Conservation (phyloP, 495 filamentous ascomycete genomes). For the Neurospora intermedia region DNA sequence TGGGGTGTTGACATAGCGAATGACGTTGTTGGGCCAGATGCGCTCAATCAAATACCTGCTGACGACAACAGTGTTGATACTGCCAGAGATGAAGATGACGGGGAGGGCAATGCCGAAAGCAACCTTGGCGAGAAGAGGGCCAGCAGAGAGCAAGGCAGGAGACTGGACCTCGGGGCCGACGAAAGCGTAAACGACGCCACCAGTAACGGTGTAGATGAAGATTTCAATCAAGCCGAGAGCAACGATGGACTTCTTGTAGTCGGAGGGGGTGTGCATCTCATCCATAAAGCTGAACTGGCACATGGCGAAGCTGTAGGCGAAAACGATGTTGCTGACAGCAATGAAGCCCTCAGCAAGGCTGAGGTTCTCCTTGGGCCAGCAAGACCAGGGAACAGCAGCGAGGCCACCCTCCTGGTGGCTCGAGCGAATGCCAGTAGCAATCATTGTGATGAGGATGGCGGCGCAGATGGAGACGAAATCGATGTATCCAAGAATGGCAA, state of each 20-base stretch:
- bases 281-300: constrained; percentile 68
- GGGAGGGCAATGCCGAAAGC: constrained; percentile 74
- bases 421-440: constrained; percentile 48
- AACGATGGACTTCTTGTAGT: constrained; percentile 57
- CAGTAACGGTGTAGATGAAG: constrained; percentile 55
- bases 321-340: constrained; percentile 63
- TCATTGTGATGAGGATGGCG: constrained; percentile 57
- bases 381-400: constrained; percentile 28
- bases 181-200: constrained; percentile 62
- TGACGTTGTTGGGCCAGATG: constrained; percentile 43
- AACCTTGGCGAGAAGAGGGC: constrained; percentile 51
- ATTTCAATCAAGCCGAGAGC: constrained; percentile 56
- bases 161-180: constrained; percentile 56
- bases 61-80: constrained; percentile 49
- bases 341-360: constrained; percentile 42
- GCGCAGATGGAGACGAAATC: constrained; percentile 53
- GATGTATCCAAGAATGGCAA: constrained; percentile 52
- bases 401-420: constrained; percentile 23
- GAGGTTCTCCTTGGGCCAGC: constrained; percentile 30
- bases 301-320: constrained; percentile 60
- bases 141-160: constrained; percentile 58
- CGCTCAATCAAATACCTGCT: constrained; percentile 57
- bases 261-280: constrained; percentile 59
- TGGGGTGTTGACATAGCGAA: constrained; percentile 49
- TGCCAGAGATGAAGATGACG: constrained; percentile 62